phyloP scores from a whole-genome alignment of 75 land plant species.

The Larix kaempferi region DNA sequence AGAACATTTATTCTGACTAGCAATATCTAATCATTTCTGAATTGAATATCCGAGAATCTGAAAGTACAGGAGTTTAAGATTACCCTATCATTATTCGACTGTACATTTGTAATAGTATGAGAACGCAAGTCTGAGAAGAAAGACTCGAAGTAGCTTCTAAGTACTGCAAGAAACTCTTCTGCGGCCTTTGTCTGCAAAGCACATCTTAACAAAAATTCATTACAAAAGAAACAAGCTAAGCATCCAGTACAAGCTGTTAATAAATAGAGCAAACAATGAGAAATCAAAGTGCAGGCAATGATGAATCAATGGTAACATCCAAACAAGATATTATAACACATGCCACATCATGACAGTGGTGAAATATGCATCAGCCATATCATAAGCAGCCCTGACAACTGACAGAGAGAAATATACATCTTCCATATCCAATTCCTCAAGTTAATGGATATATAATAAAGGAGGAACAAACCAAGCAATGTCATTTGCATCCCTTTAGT shows the following conservation, averaged over 20 bases:
- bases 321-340: neutral
- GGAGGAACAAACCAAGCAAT: neutral
- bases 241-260: neutral
- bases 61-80: neutral
- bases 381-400: neutral
- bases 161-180: slow-evolving; percentile 60
- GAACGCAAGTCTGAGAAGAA: slow-evolving; percentile 78
- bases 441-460: neutral
- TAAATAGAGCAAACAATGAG: neutral
- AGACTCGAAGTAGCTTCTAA: slow-evolving; percentile 79
- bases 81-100: slow-evolving; percentile 94
- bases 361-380: neutral
- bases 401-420: neutral
- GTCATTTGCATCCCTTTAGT: neutral
- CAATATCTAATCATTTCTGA: neutral
- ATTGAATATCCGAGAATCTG: neutral
- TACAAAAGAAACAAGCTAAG: neutral
- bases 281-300: neutral
- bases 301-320: neutral
- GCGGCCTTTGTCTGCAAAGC: slow-evolving; percentile 80
- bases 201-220: neutral
- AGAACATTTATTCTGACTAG: neutral
- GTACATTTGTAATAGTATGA: slow-evolving; percentile 97
- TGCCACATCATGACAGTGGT: neutral
- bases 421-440: neutral